Conservation (phyloP, 2,329 filamentous ascomycete species). For the Fusarium verrucosum region DNA sequence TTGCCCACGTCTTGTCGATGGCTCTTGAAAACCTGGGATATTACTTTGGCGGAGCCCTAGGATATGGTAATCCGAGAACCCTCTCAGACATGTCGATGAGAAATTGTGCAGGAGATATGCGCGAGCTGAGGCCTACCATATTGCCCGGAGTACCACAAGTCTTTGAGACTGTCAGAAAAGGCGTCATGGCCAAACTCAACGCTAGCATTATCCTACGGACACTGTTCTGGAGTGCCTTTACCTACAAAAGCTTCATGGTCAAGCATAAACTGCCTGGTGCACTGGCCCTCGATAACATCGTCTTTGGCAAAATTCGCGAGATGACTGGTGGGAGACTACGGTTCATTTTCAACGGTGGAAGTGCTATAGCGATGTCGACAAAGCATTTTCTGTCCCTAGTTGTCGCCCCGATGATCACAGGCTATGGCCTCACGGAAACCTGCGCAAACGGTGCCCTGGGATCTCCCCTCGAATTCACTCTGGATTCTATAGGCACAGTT, state of each 20-base stretch:
- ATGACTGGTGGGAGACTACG: slow-evolving; percentile 87
- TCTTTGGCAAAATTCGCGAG: slow-evolving; percentile 91
- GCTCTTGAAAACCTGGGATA: slow-evolving; percentile 90
- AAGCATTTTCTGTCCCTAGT: slow-evolving; percentile 90
- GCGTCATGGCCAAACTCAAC: slow-evolving; percentile 81
- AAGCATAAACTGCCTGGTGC: slow-evolving; percentile 70
- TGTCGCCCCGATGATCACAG: slow-evolving; percentile 90
- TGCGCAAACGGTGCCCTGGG: slow-evolving; percentile 80
- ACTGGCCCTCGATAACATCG: slow-evolving; percentile 76
- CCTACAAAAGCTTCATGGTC: slow-evolving; percentile 66
- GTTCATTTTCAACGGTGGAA: slow-evolving; percentile 92
- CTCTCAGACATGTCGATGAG: slow-evolving; percentile 84
- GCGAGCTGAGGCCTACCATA: slow-evolving; percentile 86
- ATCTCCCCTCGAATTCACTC: slow-evolving; percentile 84
- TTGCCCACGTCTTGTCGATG: slow-evolving; percentile 95
- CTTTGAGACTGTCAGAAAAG: slow-evolving; percentile 97
- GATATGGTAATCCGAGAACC: slow-evolving; percentile 89
- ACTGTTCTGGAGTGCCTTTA: slow-evolving; percentile 78
- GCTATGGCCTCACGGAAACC: slow-evolving; percentile 95
- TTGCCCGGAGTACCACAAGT: slow-evolving; percentile 94
- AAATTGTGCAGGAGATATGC: slow-evolving; percentile 93
- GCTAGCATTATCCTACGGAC: slow-evolving; percentile 73
- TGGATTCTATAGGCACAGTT: slow-evolving; percentile 78
- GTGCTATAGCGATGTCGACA: slow-evolving; percentile 87
- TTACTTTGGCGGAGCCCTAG: slow-evolving; percentile 88